Conservation (phyloP, 2,329 filamentous ascomycete genomes). For the Beauveria asiatica region DNA sequence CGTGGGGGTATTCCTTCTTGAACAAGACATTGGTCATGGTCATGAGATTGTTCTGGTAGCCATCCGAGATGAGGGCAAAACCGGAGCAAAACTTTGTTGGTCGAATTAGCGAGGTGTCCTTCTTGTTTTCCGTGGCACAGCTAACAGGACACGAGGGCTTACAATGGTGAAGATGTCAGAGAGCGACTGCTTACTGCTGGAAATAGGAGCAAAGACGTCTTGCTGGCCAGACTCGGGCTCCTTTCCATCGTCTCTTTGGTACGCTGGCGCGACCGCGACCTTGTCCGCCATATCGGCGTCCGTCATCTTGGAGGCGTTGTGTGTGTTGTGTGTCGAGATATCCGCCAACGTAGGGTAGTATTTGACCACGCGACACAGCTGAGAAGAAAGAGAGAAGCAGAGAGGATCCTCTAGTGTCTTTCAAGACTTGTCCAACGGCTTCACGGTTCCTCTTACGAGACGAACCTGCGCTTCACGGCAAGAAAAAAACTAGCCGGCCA, state of each 20-base stretch:
- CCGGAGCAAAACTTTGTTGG: slow-evolving; percentile 20
- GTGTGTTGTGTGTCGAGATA: not conserved
- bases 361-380: not conserved
- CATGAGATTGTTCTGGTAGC: slow-evolving; percentile 31
- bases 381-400: not conserved
- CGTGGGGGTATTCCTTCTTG: slow-evolving; percentile 24
- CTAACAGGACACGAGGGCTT: not conserved
- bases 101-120: not conserved
- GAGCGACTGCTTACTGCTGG: slow-evolving; percentile 14
- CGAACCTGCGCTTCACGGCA: not conserved
- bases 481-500: not conserved
- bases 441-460: not conserved
- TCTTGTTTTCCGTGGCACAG: not conserved
- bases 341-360: not conserved
- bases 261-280: not conserved
- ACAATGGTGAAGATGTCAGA: slow-evolving; percentile 22
- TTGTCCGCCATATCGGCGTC: not conserved
- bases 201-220: not conserved
- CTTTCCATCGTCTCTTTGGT: not conserved
- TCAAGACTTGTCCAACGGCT: not conserved
- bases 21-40: slow-evolving; percentile 25
- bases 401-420: not conserved
- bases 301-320: not conserved
- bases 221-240: not conserved
- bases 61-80: slow-evolving; percentile 27